Evolutionary conservation across 805 yeast genomes (phyloP).

Genomic region (Grigorovia yakushimaensis): DNA sequence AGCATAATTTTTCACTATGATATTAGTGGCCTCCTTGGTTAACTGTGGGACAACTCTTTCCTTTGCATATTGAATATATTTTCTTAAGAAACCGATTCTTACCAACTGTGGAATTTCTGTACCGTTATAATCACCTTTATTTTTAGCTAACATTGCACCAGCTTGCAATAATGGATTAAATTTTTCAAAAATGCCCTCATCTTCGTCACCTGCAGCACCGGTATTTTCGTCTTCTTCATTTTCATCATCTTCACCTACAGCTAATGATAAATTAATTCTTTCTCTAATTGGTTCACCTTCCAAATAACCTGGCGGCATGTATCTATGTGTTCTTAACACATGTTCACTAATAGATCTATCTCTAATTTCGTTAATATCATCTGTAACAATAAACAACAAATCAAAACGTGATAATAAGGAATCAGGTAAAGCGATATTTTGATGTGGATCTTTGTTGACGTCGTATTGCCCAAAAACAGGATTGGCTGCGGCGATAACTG

Average conservation of each 20-base stretch:
- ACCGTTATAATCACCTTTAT: slow-evolving; percentile 28
- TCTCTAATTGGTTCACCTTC: slow-evolving; percentile 95
- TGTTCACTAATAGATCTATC: slow-evolving; percentile 90
- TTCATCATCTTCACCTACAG: slow-evolving; percentile 60
- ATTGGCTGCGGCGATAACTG: slow-evolving; percentile 95
- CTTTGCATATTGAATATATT: slow-evolving; percentile 90
- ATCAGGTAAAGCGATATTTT: slow-evolving; percentile 93
- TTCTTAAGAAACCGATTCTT: slow-evolving; percentile 76
- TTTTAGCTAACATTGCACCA: slow-evolving; percentile 46
- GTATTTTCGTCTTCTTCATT: slow-evolving; percentile 28
- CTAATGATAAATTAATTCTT: slow-evolving; percentile 53
- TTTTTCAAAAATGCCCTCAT: slow-evolving; percentile 65
- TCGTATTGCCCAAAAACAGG: slow-evolving; percentile 97
- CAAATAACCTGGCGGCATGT: slow-evolving; percentile 71
- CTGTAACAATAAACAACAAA: slow-evolving; percentile 88
- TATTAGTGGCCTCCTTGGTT: slow-evolving; percentile 64
- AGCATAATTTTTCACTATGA: slow-evolving; percentile 73
- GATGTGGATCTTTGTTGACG: slow-evolving; percentile 90
- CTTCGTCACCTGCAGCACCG: slow-evolving; percentile 33
- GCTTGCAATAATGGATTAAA: slow-evolving; percentile 75
- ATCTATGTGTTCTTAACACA: slow-evolving; percentile 88
- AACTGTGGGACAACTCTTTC: slow-evolving; percentile 75
- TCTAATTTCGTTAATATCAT: slow-evolving; percentile 75
- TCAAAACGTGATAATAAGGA: slow-evolving; percentile 95
- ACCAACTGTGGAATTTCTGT: slow-evolving; percentile 39